These are phyloP conservation scores for Trifolium pratense DNA, from an alignment of 306 rosid genomes.

Conservation along the genomic window DNA sequence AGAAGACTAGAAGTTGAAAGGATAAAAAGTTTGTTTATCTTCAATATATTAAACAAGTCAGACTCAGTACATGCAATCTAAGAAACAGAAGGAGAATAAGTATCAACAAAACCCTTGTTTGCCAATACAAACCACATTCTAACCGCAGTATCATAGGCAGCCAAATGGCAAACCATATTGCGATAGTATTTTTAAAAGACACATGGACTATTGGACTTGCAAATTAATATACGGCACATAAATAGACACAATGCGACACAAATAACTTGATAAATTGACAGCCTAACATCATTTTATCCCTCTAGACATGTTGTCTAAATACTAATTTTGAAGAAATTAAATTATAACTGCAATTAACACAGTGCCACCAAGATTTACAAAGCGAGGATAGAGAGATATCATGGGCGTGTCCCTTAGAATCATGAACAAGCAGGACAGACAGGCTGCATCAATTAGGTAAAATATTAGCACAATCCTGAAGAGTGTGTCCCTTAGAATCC, in stretches of 20 bases:
- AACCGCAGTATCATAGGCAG: background rate
- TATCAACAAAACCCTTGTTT: constrained; percentile 2
- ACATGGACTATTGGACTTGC: constrained; percentile 11
- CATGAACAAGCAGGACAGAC: background rate
- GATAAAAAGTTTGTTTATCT: constrained; percentile 21
- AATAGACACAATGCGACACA: constrained; percentile 17
- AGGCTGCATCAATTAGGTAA: background rate
- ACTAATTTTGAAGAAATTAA: background rate
- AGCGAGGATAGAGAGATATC: constrained; percentile 23
- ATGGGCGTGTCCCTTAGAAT: background rate
- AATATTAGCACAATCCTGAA: background rate
- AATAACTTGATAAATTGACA: constrained; percentile 12
- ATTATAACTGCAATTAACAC: constrained; percentile 1
- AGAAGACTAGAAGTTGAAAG: constrained; percentile 16
- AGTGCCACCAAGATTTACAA: constrained; percentile 1
- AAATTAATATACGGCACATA: constrained; percentile 14
- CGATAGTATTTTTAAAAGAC: constrained; percentile 30
- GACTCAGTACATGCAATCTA: background rate
- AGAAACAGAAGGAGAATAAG: background rate
- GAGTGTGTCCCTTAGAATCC: background rate
- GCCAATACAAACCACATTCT: constrained; percentile 8
- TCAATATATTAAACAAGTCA: background rate
- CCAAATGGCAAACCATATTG: constrained; percentile 23
- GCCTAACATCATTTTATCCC: constrained; percentile 17
- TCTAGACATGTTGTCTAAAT: background rate